These are phyloP conservation scores for Excoecaria agallocha DNA, from an alignment of 345 rosid genomes.

Conservation along the genomic window DNA sequence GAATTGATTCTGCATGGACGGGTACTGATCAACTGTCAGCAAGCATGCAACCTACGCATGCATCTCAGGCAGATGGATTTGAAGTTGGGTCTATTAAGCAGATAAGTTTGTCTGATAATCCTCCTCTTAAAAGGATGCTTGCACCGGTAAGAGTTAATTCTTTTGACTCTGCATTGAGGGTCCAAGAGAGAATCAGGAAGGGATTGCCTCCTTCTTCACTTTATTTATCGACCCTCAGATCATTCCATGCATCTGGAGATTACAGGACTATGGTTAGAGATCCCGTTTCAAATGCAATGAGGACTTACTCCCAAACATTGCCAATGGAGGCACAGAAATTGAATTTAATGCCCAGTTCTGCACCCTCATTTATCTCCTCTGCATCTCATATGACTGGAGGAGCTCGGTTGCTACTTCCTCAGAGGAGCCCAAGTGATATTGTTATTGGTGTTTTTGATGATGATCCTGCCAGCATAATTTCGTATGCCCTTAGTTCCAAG, in stretches of 20 bases:
- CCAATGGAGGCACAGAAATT: conserved; percentile 68
- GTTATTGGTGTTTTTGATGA: conserved; percentile 84
- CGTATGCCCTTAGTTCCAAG: conserved; percentile 83
- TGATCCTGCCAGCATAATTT: conserved; percentile 86
- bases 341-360: conserved; percentile 46
- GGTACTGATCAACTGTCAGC: conserved; percentile 55
- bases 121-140: conserved; percentile 45
- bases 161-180: conserved; percentile 77
- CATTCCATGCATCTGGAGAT: conserved; percentile 92
- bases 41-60: conserved; percentile 33
- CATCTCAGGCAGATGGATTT: conserved; percentile 37
- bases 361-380: conserved; percentile 55
- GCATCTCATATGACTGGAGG: conserved; percentile 68
- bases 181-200: conserved; percentile 57
- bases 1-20: conserved; percentile 98
- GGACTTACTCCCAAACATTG: conserved; percentile 59
- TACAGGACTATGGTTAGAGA: conserved; percentile 75
- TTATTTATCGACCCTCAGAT: conserved; percentile 56
- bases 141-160: conserved; percentile 70
- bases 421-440: conserved; percentile 46
- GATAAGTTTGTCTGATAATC: conserved; percentile 28
- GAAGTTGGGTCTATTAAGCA: conserved; percentile 30
- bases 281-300: conserved; percentile 58
- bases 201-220: conserved; percentile 56
- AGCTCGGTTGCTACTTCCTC: conserved; percentile 71